These are phyloP conservation scores for Dalbergia oliveri DNA, from an alignment of 306 rosid species.

Conservation along the genomic window DNA sequence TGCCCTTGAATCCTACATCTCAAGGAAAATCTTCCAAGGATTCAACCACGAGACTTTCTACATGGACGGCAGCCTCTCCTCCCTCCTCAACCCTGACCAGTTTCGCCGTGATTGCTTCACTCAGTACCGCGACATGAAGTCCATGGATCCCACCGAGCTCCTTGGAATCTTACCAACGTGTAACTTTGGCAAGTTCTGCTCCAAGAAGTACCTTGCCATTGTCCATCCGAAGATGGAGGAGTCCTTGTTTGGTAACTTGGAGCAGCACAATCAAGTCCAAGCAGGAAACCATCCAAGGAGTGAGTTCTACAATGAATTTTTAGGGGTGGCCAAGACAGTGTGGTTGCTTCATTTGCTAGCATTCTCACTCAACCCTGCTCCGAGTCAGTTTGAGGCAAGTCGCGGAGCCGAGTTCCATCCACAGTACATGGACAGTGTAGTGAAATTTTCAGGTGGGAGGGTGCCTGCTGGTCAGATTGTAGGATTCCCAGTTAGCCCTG, in stretches of 20 bases:
- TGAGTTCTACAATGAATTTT: slow-evolving; percentile 76
- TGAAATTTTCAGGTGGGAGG: slow-evolving; percentile 67
- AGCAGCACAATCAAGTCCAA: slow-evolving; percentile 73
- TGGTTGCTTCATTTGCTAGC: slow-evolving; percentile 96
- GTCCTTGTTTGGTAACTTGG: slow-evolving; percentile 90
- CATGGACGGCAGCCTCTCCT: slow-evolving; percentile 95
- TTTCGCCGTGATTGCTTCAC: slow-evolving; percentile 84
- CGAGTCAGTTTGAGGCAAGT: slow-evolving; percentile 87
- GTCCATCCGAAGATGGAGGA: slow-evolving; percentile 98
- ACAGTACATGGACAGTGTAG: slow-evolving; percentile 87
- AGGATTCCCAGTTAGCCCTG: slow-evolving; percentile 88
- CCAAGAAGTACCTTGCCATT: slow-evolving; percentile 86
- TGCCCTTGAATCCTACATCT: slow-evolving; percentile 86
- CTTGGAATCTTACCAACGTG: slow-evolving; percentile 90
- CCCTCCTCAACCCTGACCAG: slow-evolving; percentile 91
- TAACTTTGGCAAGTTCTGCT: slow-evolving; percentile 91
- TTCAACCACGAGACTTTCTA: slow-evolving; percentile 95
- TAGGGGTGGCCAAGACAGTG: slow-evolving; percentile 79
- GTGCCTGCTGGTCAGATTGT: slow-evolving; percentile 76
- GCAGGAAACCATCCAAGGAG: slow-evolving; percentile 87
- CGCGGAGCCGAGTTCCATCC: slow-evolving; percentile 88
- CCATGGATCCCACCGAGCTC: slow-evolving; percentile 92
- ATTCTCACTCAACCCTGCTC: slow-evolving; percentile 91
- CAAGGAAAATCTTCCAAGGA: slow-evolving; percentile 83
- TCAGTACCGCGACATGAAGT: slow-evolving; percentile 86